A percentile compares a stretch with the other conserved stretches of the same genome.
phyloP scores from a whole-genome alignment of 2,329 filamentous ascomycete genomes.

The Ceratocystis destructans region DNA sequence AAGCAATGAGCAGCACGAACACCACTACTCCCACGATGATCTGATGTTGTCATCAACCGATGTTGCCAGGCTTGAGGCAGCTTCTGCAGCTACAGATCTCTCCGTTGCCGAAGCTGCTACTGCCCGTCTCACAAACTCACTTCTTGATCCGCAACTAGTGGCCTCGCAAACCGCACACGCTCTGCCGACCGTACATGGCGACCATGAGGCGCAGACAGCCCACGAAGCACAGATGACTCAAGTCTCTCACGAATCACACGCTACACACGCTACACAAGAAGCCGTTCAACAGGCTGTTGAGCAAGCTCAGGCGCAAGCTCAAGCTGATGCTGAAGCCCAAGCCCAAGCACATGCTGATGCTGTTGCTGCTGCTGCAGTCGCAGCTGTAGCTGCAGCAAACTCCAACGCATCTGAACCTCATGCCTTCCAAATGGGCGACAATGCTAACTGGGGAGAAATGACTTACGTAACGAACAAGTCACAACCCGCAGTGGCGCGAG shows the following conservation, averaged over 20 bases:
- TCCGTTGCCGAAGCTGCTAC: constrained; percentile 41
- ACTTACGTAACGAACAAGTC: constrained; percentile 32
- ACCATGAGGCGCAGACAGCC: neutral
- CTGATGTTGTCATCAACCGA: constrained; percentile 8
- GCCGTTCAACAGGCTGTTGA: constrained; percentile 5
- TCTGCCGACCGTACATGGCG: constrained; percentile 1
- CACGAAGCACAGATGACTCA: neutral
- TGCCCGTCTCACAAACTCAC: constrained; percentile 40
- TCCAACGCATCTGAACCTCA: constrained; percentile 22
- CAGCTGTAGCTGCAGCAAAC: constrained; percentile 25
- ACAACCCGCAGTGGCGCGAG: constrained; percentile 11
- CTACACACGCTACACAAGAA: neutral
- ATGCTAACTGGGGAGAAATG: constrained; percentile 37
- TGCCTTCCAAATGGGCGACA: constrained; percentile 22
- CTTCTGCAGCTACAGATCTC: constrained; percentile 4
- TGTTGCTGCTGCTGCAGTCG: constrained; percentile 22
- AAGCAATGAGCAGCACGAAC: neutral
- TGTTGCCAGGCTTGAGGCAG: constrained; percentile 5
- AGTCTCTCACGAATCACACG: neutral
- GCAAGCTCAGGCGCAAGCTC: constrained; percentile 13
- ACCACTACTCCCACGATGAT: constrained; percentile 8
- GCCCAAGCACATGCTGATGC: constrained; percentile 15
- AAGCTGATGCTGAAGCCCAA: constrained; percentile 18
- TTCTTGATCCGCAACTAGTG: constrained; percentile 39
- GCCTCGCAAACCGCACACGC: constrained; percentile 8